phyloP scores from a whole-genome alignment of 257 asterid genomes.

The Perilla frutescens region DNA sequence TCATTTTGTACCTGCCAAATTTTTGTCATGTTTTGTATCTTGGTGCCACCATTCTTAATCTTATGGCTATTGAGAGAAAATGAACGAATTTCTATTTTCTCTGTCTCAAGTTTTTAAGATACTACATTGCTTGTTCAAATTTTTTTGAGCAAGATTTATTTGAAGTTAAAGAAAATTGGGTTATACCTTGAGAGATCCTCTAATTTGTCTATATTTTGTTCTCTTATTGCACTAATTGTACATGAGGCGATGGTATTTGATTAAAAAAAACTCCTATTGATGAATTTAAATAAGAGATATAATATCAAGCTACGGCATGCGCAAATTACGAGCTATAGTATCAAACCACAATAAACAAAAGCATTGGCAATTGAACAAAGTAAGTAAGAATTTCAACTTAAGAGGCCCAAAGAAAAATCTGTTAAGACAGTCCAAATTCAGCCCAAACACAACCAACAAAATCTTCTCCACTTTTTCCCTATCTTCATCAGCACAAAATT shows the following conservation, averaged over 20 bases:
- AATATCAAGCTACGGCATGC: too few species aligned
- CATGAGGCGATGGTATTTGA: too few species aligned
- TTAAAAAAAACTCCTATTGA: too few species aligned
- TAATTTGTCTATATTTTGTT: too few species aligned
- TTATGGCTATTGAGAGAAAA: slow-evolving; percentile 6
- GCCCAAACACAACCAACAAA: background rate
- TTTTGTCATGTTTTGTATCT: background rate
- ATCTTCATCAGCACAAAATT: background rate
- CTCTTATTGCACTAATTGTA: too few species aligned
- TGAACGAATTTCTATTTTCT: background rate
- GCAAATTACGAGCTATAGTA: too few species aligned
- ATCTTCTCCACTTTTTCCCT: background rate
- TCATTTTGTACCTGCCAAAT: background rate
- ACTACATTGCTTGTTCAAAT: background rate
- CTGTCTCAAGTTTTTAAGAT: background rate
- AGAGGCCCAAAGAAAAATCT: slow-evolving; percentile 1
- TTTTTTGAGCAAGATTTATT: background rate
- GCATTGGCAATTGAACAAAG: too few species aligned
- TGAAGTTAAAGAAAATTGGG: background rate
- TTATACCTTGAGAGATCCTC: too few species aligned
- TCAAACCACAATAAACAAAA: background rate
- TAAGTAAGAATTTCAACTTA: too few species aligned
- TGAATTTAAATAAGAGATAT: too few species aligned
- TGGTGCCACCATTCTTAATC: slow-evolving; percentile 12
- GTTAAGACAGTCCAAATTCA: background rate